Conservation (phyloP, 169 alveolate species). For the Plasmodium fragile region DNA sequence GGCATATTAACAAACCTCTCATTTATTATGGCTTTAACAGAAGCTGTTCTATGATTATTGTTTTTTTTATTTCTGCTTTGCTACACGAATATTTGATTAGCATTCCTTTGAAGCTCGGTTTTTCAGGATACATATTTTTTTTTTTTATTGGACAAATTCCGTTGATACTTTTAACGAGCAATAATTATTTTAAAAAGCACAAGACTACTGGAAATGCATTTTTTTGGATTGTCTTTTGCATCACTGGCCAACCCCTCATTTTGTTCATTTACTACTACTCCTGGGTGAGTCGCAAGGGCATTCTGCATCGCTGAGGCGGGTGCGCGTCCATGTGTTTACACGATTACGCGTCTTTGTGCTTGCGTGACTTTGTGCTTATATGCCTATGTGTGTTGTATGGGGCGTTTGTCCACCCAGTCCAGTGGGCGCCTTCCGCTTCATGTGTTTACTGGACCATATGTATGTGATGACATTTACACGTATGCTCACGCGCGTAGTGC, state of each 20-base stretch:
- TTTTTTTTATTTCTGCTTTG: constrained; percentile 91
- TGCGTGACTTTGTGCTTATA: neutral
- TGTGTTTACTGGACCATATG: neutral
- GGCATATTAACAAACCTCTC: constrained; percentile 95
- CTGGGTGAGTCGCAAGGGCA: constrained; percentile 67
- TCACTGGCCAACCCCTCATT: constrained; percentile 96
- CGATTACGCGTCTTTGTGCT: neutral
- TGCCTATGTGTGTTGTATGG: neutral
- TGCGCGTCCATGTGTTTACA: no score
- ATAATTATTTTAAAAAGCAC: constrained; percentile 84
- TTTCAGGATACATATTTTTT: constrained; percentile 92
- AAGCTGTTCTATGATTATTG: constrained; percentile 82
- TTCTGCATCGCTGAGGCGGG: neutral
- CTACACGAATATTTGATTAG: constrained; percentile 92
- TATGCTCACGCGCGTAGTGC: neutral
- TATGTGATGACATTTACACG: neutral
- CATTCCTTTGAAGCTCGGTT: constrained; percentile 93
- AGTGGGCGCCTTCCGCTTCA: neutral
- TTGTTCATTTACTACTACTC: constrained; percentile 81
- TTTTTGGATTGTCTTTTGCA: constrained; percentile 94
- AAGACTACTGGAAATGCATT: constrained; percentile 91
- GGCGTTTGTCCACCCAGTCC: neutral
- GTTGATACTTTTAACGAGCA: constrained; percentile 81
- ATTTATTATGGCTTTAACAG: constrained; percentile 88
- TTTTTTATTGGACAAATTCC: constrained; percentile 84